Evolutionary conservation across 2,329 filamentous ascomycete genomes (phyloP), one percentile per base, ranked within the genome.

Genomic region (Neonectria coccinea): DNA sequence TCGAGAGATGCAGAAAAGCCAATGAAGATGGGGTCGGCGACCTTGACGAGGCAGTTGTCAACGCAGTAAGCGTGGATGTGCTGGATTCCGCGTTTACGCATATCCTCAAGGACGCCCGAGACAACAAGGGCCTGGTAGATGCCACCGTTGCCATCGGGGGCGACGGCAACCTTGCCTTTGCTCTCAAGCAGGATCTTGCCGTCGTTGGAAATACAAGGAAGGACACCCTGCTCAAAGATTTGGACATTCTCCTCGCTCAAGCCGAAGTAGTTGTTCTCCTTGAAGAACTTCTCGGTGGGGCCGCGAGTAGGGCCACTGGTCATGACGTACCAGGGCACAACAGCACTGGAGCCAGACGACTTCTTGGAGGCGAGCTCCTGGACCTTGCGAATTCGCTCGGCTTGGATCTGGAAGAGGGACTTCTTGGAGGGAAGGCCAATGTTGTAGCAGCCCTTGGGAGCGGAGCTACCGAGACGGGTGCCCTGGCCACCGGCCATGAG

Each of bases 291-390:
- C 84, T 97, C 92, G n/a, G 96, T 99, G 44, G 94, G 93, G 66
- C 89, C 89, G 71, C 94, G 89, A 8, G 96, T 99, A 50, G 96
- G 96, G 5, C 96, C 96, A 75, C 93, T 97, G 74, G 96, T 99
- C 96, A 99, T 99, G 80, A 99, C 93, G 82, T 99, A 99, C 96
- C 96, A 99, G 12, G 96, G 96, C 45, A 98, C 90, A 33, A 91
- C 84, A 47, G 89, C 88, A 53, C 83, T 83, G 65, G 82, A 69
- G 16, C 70, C 70, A 62, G 86, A 86, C 58, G 88, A 84, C 77
- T 90, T 89, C 79, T 91, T 89, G 73, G 89, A 86, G 47, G 95
- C 94, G 69, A 98, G 84, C 74, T 89, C 82, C 82, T 98, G 92
- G 9, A 97, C 82, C 83, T 94, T 97, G 75, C 86, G 86, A 77